These are phyloP conservation scores for Pigoraptor vietnamica DNA, from an alignment of 78 protist species.

Conservation along the genomic window DNA sequence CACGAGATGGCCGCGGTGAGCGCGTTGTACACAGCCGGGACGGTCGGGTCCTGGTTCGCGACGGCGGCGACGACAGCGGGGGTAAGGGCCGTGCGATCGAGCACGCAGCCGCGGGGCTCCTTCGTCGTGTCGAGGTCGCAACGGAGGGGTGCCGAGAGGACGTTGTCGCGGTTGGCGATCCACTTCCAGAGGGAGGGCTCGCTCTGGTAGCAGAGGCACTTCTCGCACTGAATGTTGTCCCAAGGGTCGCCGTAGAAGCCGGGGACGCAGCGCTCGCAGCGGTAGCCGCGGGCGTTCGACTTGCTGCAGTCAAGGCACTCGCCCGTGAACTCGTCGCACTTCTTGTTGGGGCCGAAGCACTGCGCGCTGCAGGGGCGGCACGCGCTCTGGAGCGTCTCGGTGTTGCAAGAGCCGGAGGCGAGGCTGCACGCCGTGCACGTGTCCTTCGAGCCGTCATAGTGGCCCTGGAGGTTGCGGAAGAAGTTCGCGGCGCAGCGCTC, in stretches of 20 bases:
- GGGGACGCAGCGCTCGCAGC: background rate
- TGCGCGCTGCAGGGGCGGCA: background rate
- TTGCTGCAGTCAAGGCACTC: background rate
- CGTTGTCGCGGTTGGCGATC: background rate
- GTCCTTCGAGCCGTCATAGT: background rate
- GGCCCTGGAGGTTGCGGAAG: background rate
- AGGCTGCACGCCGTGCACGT: background rate
- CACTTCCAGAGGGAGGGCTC: background rate
- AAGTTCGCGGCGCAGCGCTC: background rate
- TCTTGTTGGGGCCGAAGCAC: conserved; percentile 1
- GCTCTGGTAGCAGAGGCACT: background rate
- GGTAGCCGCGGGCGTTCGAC: background rate
- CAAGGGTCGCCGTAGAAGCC: background rate
- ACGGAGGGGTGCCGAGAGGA: background rate
- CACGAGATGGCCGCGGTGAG: background rate
- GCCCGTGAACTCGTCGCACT: background rate
- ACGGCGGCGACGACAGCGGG: background rate
- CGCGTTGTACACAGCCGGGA: background rate
- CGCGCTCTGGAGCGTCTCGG: background rate
- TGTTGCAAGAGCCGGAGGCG: background rate
- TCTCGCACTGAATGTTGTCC: background rate
- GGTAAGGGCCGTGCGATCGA: background rate
- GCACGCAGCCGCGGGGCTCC: background rate
- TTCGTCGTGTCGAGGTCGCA: background rate
- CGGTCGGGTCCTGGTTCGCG: background rate